A percentile compares a stretch with the other conserved stretches of the same genome.
Conservation (phyloP, 1,284 basidiomycete species). For the Ceratobasidium papillatum region DNA sequence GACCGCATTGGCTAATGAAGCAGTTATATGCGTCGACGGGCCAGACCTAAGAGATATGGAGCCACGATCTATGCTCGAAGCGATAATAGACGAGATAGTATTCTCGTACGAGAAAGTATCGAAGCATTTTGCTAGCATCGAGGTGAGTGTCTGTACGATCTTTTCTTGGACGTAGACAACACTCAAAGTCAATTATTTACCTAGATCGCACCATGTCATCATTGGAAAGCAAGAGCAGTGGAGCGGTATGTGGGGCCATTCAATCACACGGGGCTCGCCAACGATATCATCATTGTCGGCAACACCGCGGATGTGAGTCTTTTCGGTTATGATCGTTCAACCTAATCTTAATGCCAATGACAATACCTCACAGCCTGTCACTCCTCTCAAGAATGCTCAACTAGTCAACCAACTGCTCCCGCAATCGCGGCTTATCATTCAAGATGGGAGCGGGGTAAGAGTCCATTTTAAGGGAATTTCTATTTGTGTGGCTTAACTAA, state of each 20-base stretch:
- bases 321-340: too few relatives aligned
- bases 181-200: background rate
- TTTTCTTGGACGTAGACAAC: too few relatives aligned
- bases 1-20: constrained; percentile 44
- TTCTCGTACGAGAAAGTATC: constrained; percentile 42
- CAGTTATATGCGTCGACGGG: constrained; percentile 45
- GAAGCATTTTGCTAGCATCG: constrained; percentile 43
- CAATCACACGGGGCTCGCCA: constrained; percentile 45
- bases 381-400: constrained; percentile 46
- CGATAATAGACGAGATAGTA: constrained; percentile 46
- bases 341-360: too few relatives aligned
- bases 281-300: constrained; percentile 48
- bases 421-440: constrained; percentile 46
- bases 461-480: constrained; percentile 5
- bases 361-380: constrained; percentile 45
- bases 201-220: constrained; percentile 44
- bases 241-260: constrained; percentile 48
- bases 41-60: constrained; percentile 44
- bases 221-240: constrained; percentile 45
- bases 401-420: constrained; percentile 47
- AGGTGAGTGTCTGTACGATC: too few relatives aligned
- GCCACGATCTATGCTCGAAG: constrained; percentile 40
- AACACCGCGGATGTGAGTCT: constrained; percentile 45
- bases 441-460: constrained; percentile 47
- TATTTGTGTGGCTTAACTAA: background rate